Conservation (phyloP, 1,284 basidiomycete species). For the Moesziomyces sp. region DNA sequence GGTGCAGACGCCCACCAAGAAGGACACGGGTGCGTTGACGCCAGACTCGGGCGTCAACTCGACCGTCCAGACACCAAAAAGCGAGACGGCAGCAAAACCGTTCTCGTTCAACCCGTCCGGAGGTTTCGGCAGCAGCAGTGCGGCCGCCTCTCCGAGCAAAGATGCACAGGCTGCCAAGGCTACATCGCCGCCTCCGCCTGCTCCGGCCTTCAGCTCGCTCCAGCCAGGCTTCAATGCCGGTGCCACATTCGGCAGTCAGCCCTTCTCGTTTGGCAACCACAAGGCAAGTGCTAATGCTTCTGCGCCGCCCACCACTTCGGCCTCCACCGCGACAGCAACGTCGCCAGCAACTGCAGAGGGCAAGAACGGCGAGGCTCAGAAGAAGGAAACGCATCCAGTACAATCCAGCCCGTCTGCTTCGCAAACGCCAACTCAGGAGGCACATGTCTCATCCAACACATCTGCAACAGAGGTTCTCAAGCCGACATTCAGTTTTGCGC, state of each 20-base stretch:
- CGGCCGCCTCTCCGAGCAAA: constrained; percentile 1
- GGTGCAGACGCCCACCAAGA: constrained; percentile 5
- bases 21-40: neutral
- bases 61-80: constrained; percentile 19
- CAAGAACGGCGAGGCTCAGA: constrained; percentile 2
- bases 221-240: constrained; percentile 29
- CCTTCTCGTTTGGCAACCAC: constrained; percentile 38
- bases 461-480: neutral
- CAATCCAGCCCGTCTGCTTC: neutral
- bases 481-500: constrained; percentile 27
- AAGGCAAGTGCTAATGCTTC: constrained; percentile 5
- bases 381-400: neutral
- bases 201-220: constrained; percentile 37
- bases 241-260: constrained; percentile 25
- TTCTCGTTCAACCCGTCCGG: constrained; percentile 27
- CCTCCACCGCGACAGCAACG: neutral
- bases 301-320: neutral
- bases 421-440: neutral
- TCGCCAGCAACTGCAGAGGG: neutral
- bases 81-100: constrained; percentile 10
- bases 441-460: neutral
- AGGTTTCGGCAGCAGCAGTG: neutral
- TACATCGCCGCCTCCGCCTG: constrained; percentile 18
- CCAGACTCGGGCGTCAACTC: constrained; percentile 15
- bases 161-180: constrained; percentile 9